Percentiles rank a stretch among this genome's conserved stretches.
Evolutionary conservation across 2,329 filamentous ascomycete genomes (phyloP).

Genomic region (Elsinoe batatas): DNA sequence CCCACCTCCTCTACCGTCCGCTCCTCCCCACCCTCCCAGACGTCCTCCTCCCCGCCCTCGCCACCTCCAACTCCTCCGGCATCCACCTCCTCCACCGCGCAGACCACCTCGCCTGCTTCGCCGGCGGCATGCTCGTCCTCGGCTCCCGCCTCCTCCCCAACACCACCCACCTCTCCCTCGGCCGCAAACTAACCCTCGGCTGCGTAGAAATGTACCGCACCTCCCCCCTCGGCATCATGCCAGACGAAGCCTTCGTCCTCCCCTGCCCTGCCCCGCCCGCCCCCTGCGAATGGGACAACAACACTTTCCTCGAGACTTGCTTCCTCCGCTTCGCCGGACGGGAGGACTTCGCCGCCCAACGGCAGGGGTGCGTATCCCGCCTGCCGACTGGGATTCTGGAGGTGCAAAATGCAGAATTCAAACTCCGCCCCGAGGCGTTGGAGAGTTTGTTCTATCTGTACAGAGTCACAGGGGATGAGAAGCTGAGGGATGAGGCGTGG

Average conservation of each 20-base stretch:
- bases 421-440: slow-evolving; percentile 66
- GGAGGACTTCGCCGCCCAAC: slow-evolving; percentile 10
- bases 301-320: slow-evolving; percentile 28
- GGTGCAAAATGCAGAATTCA: slow-evolving; percentile 50
- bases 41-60: slow-evolving; percentile 43
- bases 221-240: slow-evolving; percentile 50
- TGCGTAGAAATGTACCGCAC: slow-evolving; percentile 54
- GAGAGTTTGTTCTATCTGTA: slow-evolving; percentile 74
- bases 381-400: slow-evolving; percentile 47
- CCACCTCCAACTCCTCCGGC: slow-evolving; percentile 17
- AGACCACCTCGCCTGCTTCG: slow-evolving; percentile 61
- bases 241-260: slow-evolving; percentile 46
- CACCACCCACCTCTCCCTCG: slow-evolving; percentile 46
- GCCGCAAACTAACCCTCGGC: slow-evolving; percentile 50
- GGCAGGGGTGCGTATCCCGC: slow-evolving; percentile 31
- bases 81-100: slow-evolving; percentile 29
- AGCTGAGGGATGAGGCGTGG: slow-evolving; percentile 62
- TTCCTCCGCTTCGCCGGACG: slow-evolving; percentile 19
- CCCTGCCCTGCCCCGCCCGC: slow-evolving; percentile 28
- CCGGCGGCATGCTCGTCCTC: slow-evolving; percentile 60
- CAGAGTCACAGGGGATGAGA: slow-evolving; percentile 56
- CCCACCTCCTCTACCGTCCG: slow-evolving; percentile 36
- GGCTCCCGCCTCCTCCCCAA: slow-evolving; percentile 51
- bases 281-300: slow-evolving; percentile 33
- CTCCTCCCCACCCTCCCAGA: slow-evolving; percentile 35